These are phyloP conservation scores for Dactylonectria estremocensis DNA, from an alignment of 2,329 filamentous ascomycete species.

Conservation along the genomic window DNA sequence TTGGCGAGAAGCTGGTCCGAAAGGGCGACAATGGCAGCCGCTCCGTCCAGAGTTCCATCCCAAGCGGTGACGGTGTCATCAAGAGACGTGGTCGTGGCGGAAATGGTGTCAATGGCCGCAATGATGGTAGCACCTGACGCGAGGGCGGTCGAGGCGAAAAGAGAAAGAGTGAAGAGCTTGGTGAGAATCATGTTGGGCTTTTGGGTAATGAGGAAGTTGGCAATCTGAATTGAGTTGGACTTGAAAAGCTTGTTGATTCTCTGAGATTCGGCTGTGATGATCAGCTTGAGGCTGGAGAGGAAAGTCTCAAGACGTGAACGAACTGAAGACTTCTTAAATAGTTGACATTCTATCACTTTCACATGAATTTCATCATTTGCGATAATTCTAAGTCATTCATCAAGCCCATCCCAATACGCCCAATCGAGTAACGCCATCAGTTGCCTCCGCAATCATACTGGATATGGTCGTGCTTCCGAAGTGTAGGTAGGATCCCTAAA, in stretches of 20 bases:
- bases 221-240: background rate
- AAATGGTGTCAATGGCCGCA: constrained; percentile 6
- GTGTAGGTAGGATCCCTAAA: background rate
- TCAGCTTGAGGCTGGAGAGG: background rate
- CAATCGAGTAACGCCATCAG: background rate
- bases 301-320: background rate
- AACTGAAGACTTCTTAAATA: background rate
- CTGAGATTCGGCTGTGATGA: background rate
- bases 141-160: constrained; percentile 10
- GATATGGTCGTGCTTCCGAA: constrained; percentile 2
- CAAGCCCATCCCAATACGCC: background rate
- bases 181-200: constrained; percentile 17
- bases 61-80: constrained; percentile 11
- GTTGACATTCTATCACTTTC: background rate
- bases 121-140: constrained; percentile 16
- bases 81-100: constrained; percentile 8
- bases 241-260: background rate
- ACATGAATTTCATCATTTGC: background rate
- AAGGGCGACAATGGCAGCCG: constrained; percentile 14
- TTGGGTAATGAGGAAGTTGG: background rate
- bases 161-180: constrained; percentile 14
- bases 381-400: background rate
- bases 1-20: constrained; percentile 8
- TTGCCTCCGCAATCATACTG: constrained; percentile 2
- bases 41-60: constrained; percentile 13